Evolutionary conservation across 176 grass and related monocot genomes (phyloP).

Genomic region (Triticum monococcum): DNA sequence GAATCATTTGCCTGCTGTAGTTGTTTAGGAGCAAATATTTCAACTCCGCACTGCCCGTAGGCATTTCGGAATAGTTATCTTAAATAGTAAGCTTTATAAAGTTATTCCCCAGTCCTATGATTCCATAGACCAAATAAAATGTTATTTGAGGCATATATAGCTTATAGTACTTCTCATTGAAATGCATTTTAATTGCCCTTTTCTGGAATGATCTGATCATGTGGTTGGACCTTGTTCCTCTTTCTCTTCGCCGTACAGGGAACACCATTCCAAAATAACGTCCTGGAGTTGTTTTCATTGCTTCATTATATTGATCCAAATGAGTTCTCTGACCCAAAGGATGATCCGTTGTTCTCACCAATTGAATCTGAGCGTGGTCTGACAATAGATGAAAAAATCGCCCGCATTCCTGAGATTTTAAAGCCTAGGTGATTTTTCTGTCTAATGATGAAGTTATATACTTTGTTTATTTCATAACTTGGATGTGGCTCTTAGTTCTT

Average conservation of each 20-base stretch:
- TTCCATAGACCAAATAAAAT: not conserved
- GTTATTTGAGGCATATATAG: not conserved
- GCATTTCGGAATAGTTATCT: not conserved
- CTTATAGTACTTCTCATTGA: not conserved
- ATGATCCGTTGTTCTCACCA: constrained; percentile 43
- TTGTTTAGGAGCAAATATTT: not conserved
- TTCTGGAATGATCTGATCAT: not conserved
- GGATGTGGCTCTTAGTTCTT: constrained; percentile 28
- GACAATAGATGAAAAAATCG: constrained; percentile 50
- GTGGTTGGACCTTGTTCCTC: not conserved
- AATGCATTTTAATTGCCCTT: not conserved
- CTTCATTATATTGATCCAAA: constrained; percentile 71
- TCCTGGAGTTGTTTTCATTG: constrained; percentile 65
- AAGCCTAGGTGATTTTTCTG: constrained; percentile 52
- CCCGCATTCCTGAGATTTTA: constrained; percentile 60
- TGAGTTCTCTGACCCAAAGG: constrained; percentile 62
- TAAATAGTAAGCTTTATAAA: too few relatives aligned
- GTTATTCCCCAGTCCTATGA: too few relatives aligned
- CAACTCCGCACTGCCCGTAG: not conserved
- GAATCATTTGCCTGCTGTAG: not conserved
- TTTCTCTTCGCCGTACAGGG: constrained; percentile 35
- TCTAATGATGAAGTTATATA: not conserved
- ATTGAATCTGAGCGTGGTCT: constrained; percentile 31
- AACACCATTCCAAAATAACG: constrained; percentile 60
- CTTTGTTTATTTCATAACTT: not conserved